Evolutionary conservation across 2,329 filamentous ascomycete species (phyloP).

Genomic region (Trichoderma koningiopsis): DNA sequence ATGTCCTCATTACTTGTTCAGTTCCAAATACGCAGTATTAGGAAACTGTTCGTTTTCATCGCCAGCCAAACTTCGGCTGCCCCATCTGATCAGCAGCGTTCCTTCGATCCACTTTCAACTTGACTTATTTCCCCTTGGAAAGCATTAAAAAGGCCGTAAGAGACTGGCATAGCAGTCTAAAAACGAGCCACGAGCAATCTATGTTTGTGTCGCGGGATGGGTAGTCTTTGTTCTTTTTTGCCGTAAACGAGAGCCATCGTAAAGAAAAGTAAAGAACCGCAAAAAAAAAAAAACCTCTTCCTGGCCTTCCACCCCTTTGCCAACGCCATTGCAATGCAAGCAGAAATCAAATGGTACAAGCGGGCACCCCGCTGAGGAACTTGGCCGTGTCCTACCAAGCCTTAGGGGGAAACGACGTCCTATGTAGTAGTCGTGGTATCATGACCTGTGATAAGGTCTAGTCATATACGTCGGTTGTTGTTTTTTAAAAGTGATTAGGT

Average conservation of each 20-base stretch:
- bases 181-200: constrained; percentile 42
- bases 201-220: constrained; percentile 43
- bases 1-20: constrained; percentile 26
- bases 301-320: constrained; percentile 40
- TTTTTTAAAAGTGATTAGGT: constrained; percentile 21
- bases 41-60: constrained; percentile 1
- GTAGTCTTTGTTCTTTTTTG: constrained; percentile 40
- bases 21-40: neutral
- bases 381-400: constrained; percentile 34
- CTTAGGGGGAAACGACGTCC: constrained; percentile 1
- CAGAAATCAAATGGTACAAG: constrained; percentile 45
- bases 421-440: constrained; percentile 51
- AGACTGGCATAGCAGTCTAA: constrained; percentile 22
- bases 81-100: constrained; percentile 20
- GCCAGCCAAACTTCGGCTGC: constrained; percentile 14
- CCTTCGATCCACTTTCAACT: constrained; percentile 26
- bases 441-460: constrained; percentile 45
- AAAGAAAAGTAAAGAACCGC: constrained; percentile 33
- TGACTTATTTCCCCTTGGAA: constrained; percentile 33
- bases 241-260: constrained; percentile 38
- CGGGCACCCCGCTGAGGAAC: constrained; percentile 28
- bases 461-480: constrained; percentile 43
- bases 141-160: constrained; percentile 36
- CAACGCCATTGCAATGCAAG: constrained; percentile 64
- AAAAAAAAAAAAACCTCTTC: constrained; percentile 35